Percentiles rank a stretch among this genome's conserved stretches.
Conservation (phyloP, 1,139 yeast species). For the Kodamaea plutei region DNA sequence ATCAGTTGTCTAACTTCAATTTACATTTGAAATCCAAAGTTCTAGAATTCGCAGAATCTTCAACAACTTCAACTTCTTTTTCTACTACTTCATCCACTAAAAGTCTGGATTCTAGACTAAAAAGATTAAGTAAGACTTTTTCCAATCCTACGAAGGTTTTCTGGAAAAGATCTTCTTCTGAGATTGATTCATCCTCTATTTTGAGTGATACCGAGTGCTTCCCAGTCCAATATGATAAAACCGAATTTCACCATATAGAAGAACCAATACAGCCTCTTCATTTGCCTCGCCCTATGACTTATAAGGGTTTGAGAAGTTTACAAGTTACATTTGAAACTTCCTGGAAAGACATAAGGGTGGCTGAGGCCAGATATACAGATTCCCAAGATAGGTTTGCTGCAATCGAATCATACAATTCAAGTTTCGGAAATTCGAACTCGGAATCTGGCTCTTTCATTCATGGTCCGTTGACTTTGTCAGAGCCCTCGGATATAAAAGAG, state of each 20-base stretch:
- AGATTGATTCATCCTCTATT: too few relatives aligned
- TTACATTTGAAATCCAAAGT: conserved; percentile 5
- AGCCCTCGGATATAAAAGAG: conserved; percentile 30
- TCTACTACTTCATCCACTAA: too few relatives aligned
- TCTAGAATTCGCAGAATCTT: background rate
- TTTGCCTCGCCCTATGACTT: conserved; percentile 30
- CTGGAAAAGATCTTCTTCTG: conserved; percentile 3
- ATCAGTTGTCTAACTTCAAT: conserved; percentile 8
- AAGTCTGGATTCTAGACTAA: background rate
- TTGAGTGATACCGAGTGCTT: conserved; percentile 2
- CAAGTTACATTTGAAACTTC: conserved; percentile 35
- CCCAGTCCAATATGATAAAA: conserved; percentile 3
- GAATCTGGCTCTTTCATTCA: too few relatives aligned
- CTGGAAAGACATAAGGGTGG: conserved; percentile 21
- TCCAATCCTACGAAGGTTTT: conserved; percentile 19
- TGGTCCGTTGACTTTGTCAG: conserved; percentile 27
- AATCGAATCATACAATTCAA: too few relatives aligned
- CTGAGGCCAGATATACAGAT: conserved; percentile 22
- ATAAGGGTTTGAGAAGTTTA: conserved; percentile 27
- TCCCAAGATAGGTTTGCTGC: conserved; percentile 1
- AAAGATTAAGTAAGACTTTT: conserved; percentile 10
- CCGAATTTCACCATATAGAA: conserved; percentile 4
- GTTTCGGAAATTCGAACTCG: conserved; percentile 4
- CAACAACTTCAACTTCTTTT: conserved; percentile 13
- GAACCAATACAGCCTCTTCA: conserved; percentile 14